Base-by-base conservation (phyloP, 495 filamentous ascomycete species). In the Podospora bellae-mahoneyi region DNA sequence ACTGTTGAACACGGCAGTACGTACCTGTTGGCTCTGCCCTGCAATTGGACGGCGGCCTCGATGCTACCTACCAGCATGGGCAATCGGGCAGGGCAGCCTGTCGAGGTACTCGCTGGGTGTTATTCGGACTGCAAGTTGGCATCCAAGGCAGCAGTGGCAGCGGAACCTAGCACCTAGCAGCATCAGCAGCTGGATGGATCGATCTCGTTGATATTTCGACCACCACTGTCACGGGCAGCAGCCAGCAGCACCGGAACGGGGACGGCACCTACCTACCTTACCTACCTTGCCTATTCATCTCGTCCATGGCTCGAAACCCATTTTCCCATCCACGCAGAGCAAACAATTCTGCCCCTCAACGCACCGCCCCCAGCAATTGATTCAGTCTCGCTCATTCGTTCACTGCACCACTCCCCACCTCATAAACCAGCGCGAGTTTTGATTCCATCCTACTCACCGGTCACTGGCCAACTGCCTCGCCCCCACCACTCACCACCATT, bases 1-100 rank as follows among this genome's bases (percentile, higher is more conserved):
- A 77, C 75, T 70, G 68, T 19, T n/a, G 7, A 26, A 58, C 23
- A 58, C 55, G 55, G 18, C 4, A 58, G 55, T 58, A 58, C 55
- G 64, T 34, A 55, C 64, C 56, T 58, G 26, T 27, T 27, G 56
- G 44, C 13, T 48, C 15, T 48, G 39, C 39, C 39, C 39, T 48
- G 39, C 39, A 48, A 48, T 48, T 48, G 39, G 26, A 44, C 58
- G 63, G 32, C 39, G 54, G 64, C 53, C 61, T 62, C 68, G 34
- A 70, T 28, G 64, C 63, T 66, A 70, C 60, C 39, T 48, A 48
- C 60, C 39, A 10, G 18, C 39, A 48, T 48, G 39, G 9, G 9
- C 39, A 48, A 48, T 48, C 39, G 39, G 39, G 39, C 39, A 48
- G 39, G 57, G 39, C 39, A 48, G 39, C 44, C 58, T 57, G 56